Percentiles rank a stretch among this genome's conserved stretches.
Evolutionary conservation across 148 eudicot genomes (phyloP).

Genomic region (Bassia scoparia): DNA sequence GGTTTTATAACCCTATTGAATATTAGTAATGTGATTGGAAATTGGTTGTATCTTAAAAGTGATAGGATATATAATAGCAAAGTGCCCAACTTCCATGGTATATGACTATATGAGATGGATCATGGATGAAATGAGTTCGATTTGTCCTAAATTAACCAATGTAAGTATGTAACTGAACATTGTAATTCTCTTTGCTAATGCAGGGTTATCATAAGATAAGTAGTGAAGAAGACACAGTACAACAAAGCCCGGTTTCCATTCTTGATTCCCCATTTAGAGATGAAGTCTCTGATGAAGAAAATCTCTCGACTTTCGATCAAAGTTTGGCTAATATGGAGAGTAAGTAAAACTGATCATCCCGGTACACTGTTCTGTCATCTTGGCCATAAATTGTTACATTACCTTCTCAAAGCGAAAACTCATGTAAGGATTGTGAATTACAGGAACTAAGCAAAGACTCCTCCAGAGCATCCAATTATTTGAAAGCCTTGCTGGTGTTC

Average conservation of each 20-base stretch:
- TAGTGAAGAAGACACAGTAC: conserved; percentile 43
- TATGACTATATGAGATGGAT: too few relatives aligned
- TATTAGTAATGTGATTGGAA: not conserved
- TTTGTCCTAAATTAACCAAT: too few relatives aligned
- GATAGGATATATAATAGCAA: too few relatives aligned
- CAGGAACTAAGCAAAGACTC: conserved; percentile 39
- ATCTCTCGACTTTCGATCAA: conserved; percentile 32
- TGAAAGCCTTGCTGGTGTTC: conserved; percentile 33
- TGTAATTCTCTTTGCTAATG: conserved; percentile 4
- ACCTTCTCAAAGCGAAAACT: not conserved
- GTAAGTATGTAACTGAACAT: not conserved
- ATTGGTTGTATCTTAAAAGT: too few relatives aligned
- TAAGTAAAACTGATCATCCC: conserved; percentile 23
- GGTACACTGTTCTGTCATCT: not conserved
- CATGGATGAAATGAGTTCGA: too few relatives aligned
- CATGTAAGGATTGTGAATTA: not conserved
- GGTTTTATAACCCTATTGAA: not conserved
- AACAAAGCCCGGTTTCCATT: conserved; percentile 61
- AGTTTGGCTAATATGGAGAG: conserved; percentile 40
- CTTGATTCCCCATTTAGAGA: conserved; percentile 51
- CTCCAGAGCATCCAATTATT: conserved; percentile 40
- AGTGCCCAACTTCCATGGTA: too few relatives aligned
- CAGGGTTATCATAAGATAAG: conserved; percentile 23
- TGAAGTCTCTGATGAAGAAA: conserved; percentile 33
- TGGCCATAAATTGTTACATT: not conserved